Base-by-base conservation (phyloP, 768 basidiomycete species). In the Pisolithus sp. region DNA sequence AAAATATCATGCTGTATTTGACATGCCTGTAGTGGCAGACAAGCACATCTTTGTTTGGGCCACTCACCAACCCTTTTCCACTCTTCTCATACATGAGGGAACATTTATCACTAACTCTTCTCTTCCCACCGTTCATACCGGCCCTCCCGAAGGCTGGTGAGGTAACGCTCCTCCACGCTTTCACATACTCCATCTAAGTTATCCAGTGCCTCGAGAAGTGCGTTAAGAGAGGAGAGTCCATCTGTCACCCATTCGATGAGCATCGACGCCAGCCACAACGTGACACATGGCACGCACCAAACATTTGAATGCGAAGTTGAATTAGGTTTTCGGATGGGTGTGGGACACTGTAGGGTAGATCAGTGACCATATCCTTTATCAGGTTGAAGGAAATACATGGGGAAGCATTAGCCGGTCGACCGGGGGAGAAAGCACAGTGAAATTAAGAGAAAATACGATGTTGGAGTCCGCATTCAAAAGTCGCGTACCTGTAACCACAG, bases 251-350 rank as follows among this genome's bases (percentile, higher is more conserved):
- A n/a, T 13, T 38, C 17, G n/a, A n/a, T 49, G 23, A 53, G 49
- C 52, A 18, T 36, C 24, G 36, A 52, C 31, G 13, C 42, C 24
- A 5, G 30, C 37, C 17, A 21, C 2, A n/a, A 28, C 47, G 48
- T 3, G 17, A n/a, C 41, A 53, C 5, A 17, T 23, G 20, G 4
- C 24, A 76, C 93, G 55, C 61, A 97, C 93, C 93, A 59, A 97
- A 96, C 95, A 98, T 98, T 80, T 98, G 95, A 54, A 98, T 92
- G n/a, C 96, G 89, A 24, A 98, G 73, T 62, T 97, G 90, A 61
- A 99, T 96, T 60, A 88, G 85, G 59, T 91, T 89, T 74, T 99
- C 96, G 9, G 95, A 96, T 3, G 96, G 96, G 73, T 98, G 96
- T 2, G 96, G 96, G 38, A 60, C 67, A 45, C 68, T 68, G 42